A percentile compares a stretch with the other conserved stretches of the same genome.
Evolutionary conservation across 73 alveolate genomes (phyloP).

Genomic region (Tetrahymena malaccensis): DNA sequence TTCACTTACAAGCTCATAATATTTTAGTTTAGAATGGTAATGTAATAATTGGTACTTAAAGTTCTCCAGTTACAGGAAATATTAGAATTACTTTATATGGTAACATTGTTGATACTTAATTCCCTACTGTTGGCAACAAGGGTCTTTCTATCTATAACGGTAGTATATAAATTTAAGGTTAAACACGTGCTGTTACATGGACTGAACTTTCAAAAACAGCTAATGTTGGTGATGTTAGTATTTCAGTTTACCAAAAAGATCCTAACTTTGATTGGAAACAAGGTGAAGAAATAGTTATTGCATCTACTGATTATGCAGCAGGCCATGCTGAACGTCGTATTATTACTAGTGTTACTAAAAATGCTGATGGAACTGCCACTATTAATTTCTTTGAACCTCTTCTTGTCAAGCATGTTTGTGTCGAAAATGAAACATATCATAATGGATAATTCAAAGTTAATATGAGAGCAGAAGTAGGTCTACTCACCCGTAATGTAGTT

Average conservation of each 20-base stretch:
- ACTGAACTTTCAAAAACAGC: constrained; percentile 60
- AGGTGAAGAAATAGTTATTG: constrained; percentile 69
- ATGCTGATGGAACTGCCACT: background rate
- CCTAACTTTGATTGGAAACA: constrained; percentile 60
- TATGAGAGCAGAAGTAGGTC: constrained; percentile 85
- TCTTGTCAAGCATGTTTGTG: background rate
- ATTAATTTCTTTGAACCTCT: constrained; percentile 3
- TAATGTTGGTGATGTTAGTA: constrained; percentile 26
- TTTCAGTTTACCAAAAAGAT: constrained; percentile 20
- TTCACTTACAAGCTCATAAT: constrained; percentile 63
- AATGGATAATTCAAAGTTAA: constrained; percentile 22
- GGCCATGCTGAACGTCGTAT: constrained; percentile 58
- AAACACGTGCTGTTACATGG: constrained; percentile 58
- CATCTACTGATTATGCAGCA: constrained; percentile 53
- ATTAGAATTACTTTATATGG: constrained; percentile 65
- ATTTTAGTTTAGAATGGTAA: constrained; percentile 57
- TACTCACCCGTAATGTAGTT: constrained; percentile 61
- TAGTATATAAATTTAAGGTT: constrained; percentile 67
- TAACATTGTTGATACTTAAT: constrained; percentile 20
- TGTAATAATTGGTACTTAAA: constrained; percentile 69
- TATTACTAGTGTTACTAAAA: constrained; percentile 25
- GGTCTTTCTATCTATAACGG: constrained; percentile 63
- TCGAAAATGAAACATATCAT: background rate
- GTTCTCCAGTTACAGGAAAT: constrained; percentile 45
- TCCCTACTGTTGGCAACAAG: constrained; percentile 78